Percentiles rank a stretch among this genome's conserved stretches.
Conservation (phyloP, 2,329 filamentous ascomycete genomes). For the Thelonectria rubi region DNA sequence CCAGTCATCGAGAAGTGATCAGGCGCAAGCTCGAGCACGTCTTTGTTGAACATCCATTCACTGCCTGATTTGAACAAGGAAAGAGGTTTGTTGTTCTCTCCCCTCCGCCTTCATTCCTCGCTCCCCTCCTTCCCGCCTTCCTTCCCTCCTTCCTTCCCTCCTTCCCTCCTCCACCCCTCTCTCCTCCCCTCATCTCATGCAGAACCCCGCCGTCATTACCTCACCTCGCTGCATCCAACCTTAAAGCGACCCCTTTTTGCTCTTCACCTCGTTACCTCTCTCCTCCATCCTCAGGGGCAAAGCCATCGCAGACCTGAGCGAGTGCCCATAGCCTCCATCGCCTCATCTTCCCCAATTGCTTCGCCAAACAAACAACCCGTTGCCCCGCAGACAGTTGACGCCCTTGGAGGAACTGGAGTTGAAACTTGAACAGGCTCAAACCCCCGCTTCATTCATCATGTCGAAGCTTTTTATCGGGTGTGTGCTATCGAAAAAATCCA, state of each 20-base stretch:
- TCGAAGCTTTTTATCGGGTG: slow-evolving; percentile 96
- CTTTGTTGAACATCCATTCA: slow-evolving; percentile 3
- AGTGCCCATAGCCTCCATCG: slow-evolving; percentile 8
- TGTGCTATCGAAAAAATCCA: slow-evolving; percentile 46
- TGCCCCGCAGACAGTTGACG: slow-evolving; percentile 16
- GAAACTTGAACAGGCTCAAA: slow-evolving; percentile 27
- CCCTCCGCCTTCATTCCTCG: slow-evolving; percentile 2
- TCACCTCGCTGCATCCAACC: slow-evolving; percentile 14
- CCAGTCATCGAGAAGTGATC: slow-evolving; percentile 9
- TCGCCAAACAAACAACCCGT: slow-evolving; percentile 1
- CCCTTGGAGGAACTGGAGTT: slow-evolving; percentile 20
- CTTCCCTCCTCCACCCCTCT: not conserved
- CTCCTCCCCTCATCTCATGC: not conserved
- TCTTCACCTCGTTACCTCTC: slow-evolving; percentile 9
- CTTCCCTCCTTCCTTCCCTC: not conserved
- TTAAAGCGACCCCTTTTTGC: slow-evolving; percentile 7
- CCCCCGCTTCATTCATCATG: slow-evolving; percentile 64
- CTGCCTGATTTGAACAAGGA: slow-evolving; percentile 7
- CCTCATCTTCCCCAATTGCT: slow-evolving; percentile 8
- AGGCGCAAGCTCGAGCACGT: not conserved
- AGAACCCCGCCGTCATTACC: slow-evolving; percentile 18
- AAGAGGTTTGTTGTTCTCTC: slow-evolving; percentile 19
- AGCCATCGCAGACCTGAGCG: not conserved
- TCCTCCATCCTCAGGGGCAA: slow-evolving; percentile 1
- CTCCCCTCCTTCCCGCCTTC: not conserved